These are phyloP conservation scores for Cotoneaster glaucophyllus DNA, from an alignment of 306 rosid genomes.

Conservation along the genomic window DNA sequence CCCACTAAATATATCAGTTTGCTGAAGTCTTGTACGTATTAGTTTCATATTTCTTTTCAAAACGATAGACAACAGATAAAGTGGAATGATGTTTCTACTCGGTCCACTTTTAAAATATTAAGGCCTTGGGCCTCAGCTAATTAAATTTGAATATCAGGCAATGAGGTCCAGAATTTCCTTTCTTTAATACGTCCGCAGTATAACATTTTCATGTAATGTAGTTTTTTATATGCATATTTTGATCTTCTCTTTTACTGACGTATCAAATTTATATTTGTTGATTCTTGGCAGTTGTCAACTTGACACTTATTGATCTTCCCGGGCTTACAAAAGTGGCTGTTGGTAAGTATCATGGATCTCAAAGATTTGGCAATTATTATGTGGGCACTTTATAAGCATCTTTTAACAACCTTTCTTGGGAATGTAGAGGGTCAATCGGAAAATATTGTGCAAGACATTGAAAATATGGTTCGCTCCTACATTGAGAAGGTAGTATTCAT, in stretches of 20 bases:
- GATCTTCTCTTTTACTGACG: neutral
- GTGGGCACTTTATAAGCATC: neutral
- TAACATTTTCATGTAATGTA: neutral
- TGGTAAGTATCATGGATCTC: constrained; percentile 46
- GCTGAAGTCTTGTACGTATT: neutral
- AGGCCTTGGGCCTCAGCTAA: neutral
- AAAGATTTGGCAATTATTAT: neutral
- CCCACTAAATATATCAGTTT: neutral
- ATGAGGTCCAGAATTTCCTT: neutral
- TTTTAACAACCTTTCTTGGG: constrained; percentile 19
- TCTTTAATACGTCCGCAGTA: neutral
- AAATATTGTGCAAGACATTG: constrained; percentile 84
- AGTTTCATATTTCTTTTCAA: neutral
- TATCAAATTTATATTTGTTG: neutral
- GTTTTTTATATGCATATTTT: neutral
- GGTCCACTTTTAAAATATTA: neutral
- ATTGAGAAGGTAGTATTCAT: constrained; percentile 72
- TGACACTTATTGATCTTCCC: constrained; percentile 94
- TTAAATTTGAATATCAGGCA: neutral
- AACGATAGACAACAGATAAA: neutral
- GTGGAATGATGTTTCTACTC: neutral
- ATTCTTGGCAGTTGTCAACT: constrained; percentile 80
- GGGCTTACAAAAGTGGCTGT: constrained; percentile 96
- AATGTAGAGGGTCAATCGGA: constrained; percentile 92
- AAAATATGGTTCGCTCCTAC: constrained; percentile 88